Conservation (phyloP, 768 basidiomycete genomes). For the Boletus sensibilis region DNA sequence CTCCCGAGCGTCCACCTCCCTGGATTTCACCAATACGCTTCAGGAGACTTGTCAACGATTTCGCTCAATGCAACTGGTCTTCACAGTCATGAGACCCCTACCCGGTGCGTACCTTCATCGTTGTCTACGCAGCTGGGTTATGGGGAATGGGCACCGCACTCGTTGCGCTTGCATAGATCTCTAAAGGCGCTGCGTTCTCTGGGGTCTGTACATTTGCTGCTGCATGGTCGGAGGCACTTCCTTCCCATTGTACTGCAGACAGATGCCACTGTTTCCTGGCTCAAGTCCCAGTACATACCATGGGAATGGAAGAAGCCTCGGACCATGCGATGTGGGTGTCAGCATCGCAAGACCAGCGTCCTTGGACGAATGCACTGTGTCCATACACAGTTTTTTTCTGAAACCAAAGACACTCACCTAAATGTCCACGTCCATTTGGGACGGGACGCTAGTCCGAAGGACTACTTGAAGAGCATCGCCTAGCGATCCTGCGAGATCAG, state of each 20-base stretch:
- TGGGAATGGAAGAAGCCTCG: conserved; percentile 55
- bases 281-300: conserved; percentile 45
- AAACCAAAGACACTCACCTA: conserved; percentile 4
- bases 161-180: not conserved
- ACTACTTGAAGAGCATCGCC: not conserved
- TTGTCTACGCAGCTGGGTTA: conserved; percentile 15
- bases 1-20: conserved; percentile 8
- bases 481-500: not conserved
- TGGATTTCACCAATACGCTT: not conserved
- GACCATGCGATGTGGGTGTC: conserved; percentile 36
- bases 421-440: not conserved
- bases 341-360: conserved; percentile 26
- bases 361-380: not conserved
- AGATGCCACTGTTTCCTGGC: conserved; percentile 32
- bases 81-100: not conserved
- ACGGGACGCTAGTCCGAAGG: conserved; percentile 8
- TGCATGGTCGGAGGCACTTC: conserved; percentile 39
- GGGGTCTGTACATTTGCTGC: conserved; percentile 25
- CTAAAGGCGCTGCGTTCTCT: conserved; percentile 18
- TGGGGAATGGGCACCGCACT: conserved; percentile 7
- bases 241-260: conserved; percentile 36
- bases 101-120: conserved; percentile 18
- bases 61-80: not conserved
- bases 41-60: not conserved
- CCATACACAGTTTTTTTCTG: not conserved